A percentile compares a stretch with the other conserved stretches of the same genome.
Conservation (phyloP, 345 rosid genomes). For the Diplotaxis tenuifolia region DNA sequence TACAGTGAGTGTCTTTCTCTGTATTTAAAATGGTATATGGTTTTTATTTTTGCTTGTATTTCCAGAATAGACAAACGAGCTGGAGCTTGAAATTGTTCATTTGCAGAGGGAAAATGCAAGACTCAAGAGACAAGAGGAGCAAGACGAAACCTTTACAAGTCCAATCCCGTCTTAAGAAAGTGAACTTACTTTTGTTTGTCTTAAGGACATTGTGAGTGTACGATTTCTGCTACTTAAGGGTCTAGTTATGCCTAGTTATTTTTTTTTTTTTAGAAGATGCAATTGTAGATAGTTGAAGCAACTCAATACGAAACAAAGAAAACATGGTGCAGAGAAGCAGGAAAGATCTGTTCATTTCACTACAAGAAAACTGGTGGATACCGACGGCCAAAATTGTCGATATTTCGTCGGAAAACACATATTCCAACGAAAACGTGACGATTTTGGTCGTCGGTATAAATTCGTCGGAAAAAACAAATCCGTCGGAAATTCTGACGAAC, state of each 20-base stretch:
- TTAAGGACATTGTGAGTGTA: background rate
- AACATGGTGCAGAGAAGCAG: no score
- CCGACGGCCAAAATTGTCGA: no score
- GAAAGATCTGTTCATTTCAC: no score
- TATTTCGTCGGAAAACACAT: no score
- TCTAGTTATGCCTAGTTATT: background rate
- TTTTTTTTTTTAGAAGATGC: slow-evolving; percentile 23
- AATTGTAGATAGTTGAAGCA: slow-evolving; percentile 46
- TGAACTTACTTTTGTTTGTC: background rate
- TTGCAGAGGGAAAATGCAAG: slow-evolving; percentile 57
- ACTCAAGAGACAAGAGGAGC: slow-evolving; percentile 54
- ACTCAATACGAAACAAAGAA: slow-evolving; percentile 44
- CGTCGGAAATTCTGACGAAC: no score
- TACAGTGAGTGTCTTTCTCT: no score
- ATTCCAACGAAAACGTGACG: no score
- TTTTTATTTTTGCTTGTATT: background rate
- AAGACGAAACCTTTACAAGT: slow-evolving; percentile 41
- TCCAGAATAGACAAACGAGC: slow-evolving; percentile 68
- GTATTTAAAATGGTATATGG: background rate
- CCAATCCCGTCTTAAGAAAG: slow-evolving; percentile 4
- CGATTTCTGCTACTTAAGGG: slow-evolving; percentile 4
- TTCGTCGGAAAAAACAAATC: no score
- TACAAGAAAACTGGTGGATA: no score
- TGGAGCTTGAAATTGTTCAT: slow-evolving; percentile 48
- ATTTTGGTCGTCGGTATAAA: no score